These are phyloP conservation scores for Calocybe indica DNA, from an alignment of 768 basidiomycete species.

Conservation along the genomic window DNA sequence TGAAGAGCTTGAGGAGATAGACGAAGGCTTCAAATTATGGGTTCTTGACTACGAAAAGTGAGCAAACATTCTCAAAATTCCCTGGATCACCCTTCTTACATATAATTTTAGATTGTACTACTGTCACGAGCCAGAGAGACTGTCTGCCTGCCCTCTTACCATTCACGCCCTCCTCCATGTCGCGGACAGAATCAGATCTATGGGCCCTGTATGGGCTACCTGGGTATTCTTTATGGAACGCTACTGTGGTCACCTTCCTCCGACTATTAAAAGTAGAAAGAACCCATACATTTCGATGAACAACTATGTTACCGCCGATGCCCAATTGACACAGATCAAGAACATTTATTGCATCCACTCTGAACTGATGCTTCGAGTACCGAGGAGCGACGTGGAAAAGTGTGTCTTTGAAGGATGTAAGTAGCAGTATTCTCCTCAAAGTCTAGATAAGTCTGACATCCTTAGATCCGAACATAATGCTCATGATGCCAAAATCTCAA, in stretches of 20 bases:
- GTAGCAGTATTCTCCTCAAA: conserved; percentile 8
- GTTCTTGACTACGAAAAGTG: conserved; percentile 5
- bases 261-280: conserved; percentile 18
- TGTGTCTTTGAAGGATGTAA: not conserved
- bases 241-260: conserved; percentile 24
- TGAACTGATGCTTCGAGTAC: conserved; percentile 13
- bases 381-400: not conserved
- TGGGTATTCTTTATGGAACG: conserved; percentile 36
- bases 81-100: not conserved
- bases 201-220: conserved; percentile 30
- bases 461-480: too few species aligned
- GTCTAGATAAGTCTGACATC: not conserved
- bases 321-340: conserved; percentile 27
- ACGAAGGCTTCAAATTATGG: not conserved
- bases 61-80: too few species aligned
- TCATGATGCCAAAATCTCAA: too few species aligned
- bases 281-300: conserved; percentile 26
- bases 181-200: conserved; percentile 20
- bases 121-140: too few species aligned
- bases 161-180: conserved; percentile 29
- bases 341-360: conserved; percentile 16
- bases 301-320: conserved; percentile 16
- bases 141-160: not conserved
- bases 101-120: too few species aligned
- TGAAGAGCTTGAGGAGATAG: conserved; percentile 1